Evolutionary conservation across 768 basidiomycete genomes (phyloP).

Genomic region (Cystofilobasidium bisporidii): DNA sequence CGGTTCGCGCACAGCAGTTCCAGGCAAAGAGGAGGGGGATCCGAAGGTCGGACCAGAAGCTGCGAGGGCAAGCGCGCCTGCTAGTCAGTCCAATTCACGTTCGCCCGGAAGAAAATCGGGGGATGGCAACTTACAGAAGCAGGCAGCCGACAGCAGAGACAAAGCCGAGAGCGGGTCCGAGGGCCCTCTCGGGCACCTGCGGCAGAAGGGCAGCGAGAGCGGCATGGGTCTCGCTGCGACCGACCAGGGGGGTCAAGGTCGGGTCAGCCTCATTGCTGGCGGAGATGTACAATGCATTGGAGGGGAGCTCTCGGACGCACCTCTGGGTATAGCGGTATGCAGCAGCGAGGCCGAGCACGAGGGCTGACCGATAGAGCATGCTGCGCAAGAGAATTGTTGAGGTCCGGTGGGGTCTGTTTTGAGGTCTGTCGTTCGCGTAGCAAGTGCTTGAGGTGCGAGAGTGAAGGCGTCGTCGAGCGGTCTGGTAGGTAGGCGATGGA

Average conservation of each 20-base stretch:
- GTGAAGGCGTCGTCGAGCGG: too few relatives aligned
- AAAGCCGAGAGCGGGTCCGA: background rate
- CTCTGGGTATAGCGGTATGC: background rate
- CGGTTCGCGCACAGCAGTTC: slow-evolving; percentile 27
- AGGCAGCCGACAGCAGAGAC: background rate
- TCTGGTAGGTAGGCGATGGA: too few relatives aligned
- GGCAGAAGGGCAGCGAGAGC: background rate
- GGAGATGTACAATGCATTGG: too few relatives aligned
- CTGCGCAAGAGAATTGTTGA: background rate
- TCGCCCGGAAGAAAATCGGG: background rate
- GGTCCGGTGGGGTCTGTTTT: too few relatives aligned
- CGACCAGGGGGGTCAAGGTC: background rate
- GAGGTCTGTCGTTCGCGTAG: too few relatives aligned
- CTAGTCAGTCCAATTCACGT: background rate
- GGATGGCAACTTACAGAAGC: background rate
- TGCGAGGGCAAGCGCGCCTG: background rate
- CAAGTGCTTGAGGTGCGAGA: too few relatives aligned
- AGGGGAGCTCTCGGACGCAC: slow-evolving; percentile 13
- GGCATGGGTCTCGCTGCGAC: background rate
- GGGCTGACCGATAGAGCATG: slow-evolving; percentile 3
- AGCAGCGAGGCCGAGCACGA: slow-evolving; percentile 5
- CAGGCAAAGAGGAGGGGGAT: slow-evolving; percentile 17
- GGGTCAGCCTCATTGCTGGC: too few relatives aligned
- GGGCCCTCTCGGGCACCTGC: background rate
- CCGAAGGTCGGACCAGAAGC: slow-evolving; percentile 12